Conservation (phyloP, 495 filamentous ascomycete species). For the Tuber indicum region DNA sequence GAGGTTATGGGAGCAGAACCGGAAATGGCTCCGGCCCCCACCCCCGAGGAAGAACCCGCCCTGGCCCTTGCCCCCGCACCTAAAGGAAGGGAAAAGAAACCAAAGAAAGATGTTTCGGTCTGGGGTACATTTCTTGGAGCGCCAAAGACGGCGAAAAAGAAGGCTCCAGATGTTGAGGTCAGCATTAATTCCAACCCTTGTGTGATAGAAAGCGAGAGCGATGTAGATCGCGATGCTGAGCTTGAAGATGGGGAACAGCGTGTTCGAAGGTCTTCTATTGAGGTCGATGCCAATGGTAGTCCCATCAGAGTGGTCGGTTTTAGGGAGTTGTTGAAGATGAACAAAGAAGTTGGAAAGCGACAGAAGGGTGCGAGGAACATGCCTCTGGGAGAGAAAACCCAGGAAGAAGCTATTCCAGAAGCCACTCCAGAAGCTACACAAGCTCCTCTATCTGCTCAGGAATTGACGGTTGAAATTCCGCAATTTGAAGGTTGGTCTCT, state of each 20-base stretch:
- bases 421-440: slow-evolving; percentile 7
- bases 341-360: slow-evolving; percentile 35
- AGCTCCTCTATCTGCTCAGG: not conserved
- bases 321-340: slow-evolving; percentile 40
- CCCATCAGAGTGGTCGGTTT: slow-evolving; percentile 34
- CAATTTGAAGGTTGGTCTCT: slow-evolving; percentile 29
- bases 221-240: slow-evolving; percentile 17
- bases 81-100: slow-evolving; percentile 17
- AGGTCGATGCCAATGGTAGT: slow-evolving; percentile 36
- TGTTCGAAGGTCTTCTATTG: slow-evolving; percentile 30
- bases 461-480: not conserved
- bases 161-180: slow-evolving; percentile 25
- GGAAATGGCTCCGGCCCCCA: not conserved
- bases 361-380: slow-evolving; percentile 22
- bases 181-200: slow-evolving; percentile 20
- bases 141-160: slow-evolving; percentile 34
- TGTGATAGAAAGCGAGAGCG: slow-evolving; percentile 9
- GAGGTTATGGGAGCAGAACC: slow-evolving; percentile 22
- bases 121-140: slow-evolving; percentile 25
- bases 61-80: slow-evolving; percentile 12
- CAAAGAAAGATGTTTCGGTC: slow-evolving; percentile 31
- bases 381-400: slow-evolving; percentile 19
- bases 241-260: slow-evolving; percentile 20
- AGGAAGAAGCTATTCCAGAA: slow-evolving; percentile 23
- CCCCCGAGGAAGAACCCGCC: slow-evolving; percentile 9